Evolutionary conservation across 495 filamentous ascomycete species (phyloP), one percentile per base, ranked within the genome.

Genomic region (Staphylotrichum tortipilum): DNA sequence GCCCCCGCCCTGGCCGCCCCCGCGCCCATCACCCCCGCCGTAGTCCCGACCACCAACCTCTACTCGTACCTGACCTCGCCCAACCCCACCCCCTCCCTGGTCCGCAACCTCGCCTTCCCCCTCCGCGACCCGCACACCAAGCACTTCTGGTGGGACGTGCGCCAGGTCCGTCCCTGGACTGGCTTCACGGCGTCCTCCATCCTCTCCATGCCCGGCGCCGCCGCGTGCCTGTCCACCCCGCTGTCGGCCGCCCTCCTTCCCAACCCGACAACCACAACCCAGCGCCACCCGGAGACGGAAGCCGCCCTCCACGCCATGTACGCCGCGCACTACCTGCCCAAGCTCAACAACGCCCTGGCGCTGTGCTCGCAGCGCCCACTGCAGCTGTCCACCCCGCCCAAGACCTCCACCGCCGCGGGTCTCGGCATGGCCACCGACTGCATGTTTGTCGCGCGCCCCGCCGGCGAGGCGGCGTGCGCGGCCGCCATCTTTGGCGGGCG

Each of bases 71-170:
- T 96, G 28, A 90, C 86, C 11, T 69, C 76, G 0, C 72, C 85
- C 38, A 94, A 90, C 55, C 89, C 87, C 30, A 78, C 86, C 17
- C 84, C 89, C 8, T 82, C 80, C 28, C 72, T 94, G n/a, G 86
- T 94, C 12, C 86, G 83, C 54, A 86, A 82, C 47, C 78, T 90
- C 58, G 87, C 81, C 55, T 79, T 85, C 62, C 74, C 80, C 9
- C 75, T 78, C 19, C 77, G 79, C 22, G 80, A 88, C 33, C 82
- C 83, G 36, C 65, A 82, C 57, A 80, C 85, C 60, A 83, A 82
- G 59, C 84, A 94, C 62, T 91, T 88, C 62, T 96, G 89, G 89
- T 96, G 86, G 86, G 89, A 96, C 54, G 78, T 95, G 47, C 85
- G 89, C 42, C 89, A 94, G 57, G 72, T 95, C 53, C 82, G 85